These are phyloP conservation scores for Auxenochlorella pyrenoidosa DNA, from an alignment of 139 green algal species.

Conservation along the genomic window DNA sequence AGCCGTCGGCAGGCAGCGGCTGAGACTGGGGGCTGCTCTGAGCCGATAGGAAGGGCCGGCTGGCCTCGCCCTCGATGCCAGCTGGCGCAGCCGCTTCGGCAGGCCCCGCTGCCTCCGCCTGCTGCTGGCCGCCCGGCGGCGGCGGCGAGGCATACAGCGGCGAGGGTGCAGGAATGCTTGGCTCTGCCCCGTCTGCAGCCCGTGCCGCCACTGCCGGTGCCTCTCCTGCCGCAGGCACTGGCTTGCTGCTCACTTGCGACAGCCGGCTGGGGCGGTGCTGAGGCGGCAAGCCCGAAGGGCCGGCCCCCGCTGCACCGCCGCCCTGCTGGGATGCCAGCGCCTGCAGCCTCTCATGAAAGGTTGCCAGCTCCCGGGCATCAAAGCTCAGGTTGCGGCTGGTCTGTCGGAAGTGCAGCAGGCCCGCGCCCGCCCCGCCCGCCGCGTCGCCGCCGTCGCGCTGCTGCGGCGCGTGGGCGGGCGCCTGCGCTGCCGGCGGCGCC, in stretches of 20 bases:
- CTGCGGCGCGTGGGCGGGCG: background rate
- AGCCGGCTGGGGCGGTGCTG: conserved; percentile 11
- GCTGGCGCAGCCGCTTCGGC: background rate
- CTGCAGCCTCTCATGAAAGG: conserved; percentile 18
- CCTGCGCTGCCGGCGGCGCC: background rate
- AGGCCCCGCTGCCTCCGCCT: background rate
- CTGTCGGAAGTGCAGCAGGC: conserved; percentile 22
- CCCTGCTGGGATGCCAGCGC: background rate
- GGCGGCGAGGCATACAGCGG: background rate
- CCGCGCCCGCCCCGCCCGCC: background rate
- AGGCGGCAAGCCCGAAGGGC: background rate
- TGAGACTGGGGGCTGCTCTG: background rate
- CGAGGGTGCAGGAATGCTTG: background rate
- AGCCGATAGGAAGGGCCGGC: background rate
- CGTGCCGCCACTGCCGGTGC: background rate
- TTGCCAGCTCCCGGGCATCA: conserved; percentile 35
- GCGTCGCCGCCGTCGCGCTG: background rate
- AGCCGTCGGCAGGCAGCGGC: background rate
- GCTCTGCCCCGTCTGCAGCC: background rate
- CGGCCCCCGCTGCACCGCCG: background rate
- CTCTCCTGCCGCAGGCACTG: background rate
- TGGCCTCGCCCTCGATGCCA: background rate
- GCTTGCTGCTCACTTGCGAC: background rate
- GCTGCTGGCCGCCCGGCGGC: background rate
- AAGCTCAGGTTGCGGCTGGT: conserved; percentile 48